phyloP scores from a whole-genome alignment of 192 early-diverging fungal genomes.

The Gryganskiella cystojenkinii region DNA sequence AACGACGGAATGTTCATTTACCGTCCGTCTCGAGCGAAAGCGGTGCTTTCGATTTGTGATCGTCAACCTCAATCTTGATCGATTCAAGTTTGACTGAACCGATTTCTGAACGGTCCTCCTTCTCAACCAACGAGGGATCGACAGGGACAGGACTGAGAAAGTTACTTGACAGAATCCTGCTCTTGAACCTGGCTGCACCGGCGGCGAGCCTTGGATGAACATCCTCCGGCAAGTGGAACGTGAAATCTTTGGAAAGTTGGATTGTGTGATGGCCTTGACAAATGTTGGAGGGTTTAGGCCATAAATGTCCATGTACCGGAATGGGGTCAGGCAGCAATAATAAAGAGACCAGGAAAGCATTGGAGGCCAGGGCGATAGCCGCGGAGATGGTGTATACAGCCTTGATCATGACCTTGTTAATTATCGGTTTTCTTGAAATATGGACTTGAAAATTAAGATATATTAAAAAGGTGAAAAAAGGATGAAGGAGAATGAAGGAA shows the following conservation, averaged over 20 bases:
- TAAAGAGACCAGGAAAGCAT: slow-evolving; percentile 37
- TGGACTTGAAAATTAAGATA: background rate
- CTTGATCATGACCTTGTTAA: background rate
- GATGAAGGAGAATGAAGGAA: background rate
- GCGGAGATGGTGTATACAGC: slow-evolving; percentile 36
- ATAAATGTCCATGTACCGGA: slow-evolving; percentile 25
- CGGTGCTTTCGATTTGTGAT: background rate
- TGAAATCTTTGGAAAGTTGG: slow-evolving; percentile 15
- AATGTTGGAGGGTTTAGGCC: slow-evolving; percentile 32
- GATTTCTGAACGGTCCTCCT: slow-evolving; percentile 22
- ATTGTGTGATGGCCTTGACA: slow-evolving; percentile 38
- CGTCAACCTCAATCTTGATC: slow-evolving; percentile 10
- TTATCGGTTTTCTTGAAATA: background rate
- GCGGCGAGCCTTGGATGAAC: slow-evolving; percentile 8
- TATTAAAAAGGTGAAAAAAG: too few relatives aligned
- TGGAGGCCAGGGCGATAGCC: slow-evolving; percentile 33
- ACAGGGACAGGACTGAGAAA: slow-evolving; percentile 37
- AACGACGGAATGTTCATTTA: background rate
- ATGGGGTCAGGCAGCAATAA: slow-evolving; percentile 22
- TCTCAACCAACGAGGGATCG: background rate
- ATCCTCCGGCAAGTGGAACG: slow-evolving; percentile 27
- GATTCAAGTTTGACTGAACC: background rate
- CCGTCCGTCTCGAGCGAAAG: slow-evolving; percentile 33
- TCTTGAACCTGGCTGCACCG: slow-evolving; percentile 14
- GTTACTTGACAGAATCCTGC: slow-evolving; percentile 21